These are phyloP conservation scores for Biscogniauxia marginata DNA, from an alignment of 2,329 filamentous ascomycete species.

Conservation along the genomic window DNA sequence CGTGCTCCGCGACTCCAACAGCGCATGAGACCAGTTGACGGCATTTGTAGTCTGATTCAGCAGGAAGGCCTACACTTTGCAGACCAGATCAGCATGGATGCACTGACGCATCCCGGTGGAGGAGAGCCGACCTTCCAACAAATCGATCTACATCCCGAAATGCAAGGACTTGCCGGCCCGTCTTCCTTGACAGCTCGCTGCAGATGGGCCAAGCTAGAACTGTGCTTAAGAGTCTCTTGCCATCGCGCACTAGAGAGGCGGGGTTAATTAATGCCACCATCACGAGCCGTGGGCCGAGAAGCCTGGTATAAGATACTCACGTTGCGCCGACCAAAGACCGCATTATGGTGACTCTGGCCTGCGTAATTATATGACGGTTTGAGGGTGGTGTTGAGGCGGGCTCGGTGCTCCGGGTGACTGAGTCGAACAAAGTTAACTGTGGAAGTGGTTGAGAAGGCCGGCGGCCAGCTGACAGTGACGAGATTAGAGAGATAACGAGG, in stretches of 20 bases:
- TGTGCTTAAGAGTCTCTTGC: slow-evolving; percentile 60
- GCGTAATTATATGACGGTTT: background rate
- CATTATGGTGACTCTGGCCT: slow-evolving; percentile 22
- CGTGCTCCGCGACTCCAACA: slow-evolving; percentile 68
- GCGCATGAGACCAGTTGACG: slow-evolving; percentile 65
- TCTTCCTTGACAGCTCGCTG: slow-evolving; percentile 63
- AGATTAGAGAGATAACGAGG: background rate
- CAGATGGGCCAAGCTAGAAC: slow-evolving; percentile 58
- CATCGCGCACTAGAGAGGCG: slow-evolving; percentile 58
- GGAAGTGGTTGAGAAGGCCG: slow-evolving; percentile 13
- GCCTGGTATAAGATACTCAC: slow-evolving; percentile 21
- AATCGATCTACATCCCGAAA: slow-evolving; percentile 75
- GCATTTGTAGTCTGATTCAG: slow-evolving; percentile 68
- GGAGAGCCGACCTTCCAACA: slow-evolving; percentile 75
- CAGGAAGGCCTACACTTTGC: slow-evolving; percentile 67
- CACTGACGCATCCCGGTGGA: background rate
- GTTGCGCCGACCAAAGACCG: slow-evolving; percentile 31
- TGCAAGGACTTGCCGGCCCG: slow-evolving; percentile 60
- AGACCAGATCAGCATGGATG: slow-evolving; percentile 7
- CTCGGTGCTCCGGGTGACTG: background rate
- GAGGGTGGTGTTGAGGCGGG: background rate
- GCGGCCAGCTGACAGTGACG: slow-evolving; percentile 18
- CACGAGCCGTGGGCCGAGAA: background rate
- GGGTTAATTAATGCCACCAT: background rate
- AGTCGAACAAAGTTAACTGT: background rate